Evolutionary conservation across 2,329 filamentous ascomycete genomes (phyloP).

Genomic region (Penicillium sp.): DNA sequence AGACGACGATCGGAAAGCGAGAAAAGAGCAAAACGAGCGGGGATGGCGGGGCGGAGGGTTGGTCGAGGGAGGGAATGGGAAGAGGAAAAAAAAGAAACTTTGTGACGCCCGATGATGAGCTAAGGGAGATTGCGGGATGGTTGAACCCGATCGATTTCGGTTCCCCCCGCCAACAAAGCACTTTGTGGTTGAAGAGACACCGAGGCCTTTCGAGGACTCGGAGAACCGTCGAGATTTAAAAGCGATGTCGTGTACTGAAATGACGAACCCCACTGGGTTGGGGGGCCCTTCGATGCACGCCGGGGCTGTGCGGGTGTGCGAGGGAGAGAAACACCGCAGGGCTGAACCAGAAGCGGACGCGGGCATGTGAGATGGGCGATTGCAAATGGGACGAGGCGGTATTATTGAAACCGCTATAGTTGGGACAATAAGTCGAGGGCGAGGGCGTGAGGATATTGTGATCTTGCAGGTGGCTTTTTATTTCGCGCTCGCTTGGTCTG

Average conservation of each 20-base stretch:
- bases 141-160: constrained; percentile 19
- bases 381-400: too few species aligned
- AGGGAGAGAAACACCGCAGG: too few species aligned
- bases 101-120: constrained; percentile 31
- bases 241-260: too few species aligned
- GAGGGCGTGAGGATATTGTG: too few species aligned
- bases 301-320: too few species aligned
- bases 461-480: too few species aligned
- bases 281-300: too few species aligned
- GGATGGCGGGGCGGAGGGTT: constrained; percentile 5
- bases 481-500: too few species aligned
- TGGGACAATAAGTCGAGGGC: too few species aligned
- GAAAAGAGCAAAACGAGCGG: not conserved
- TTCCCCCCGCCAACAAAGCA: constrained; percentile 1
- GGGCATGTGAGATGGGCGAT: too few species aligned
- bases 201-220: not conserved
- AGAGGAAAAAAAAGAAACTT: constrained; percentile 18
- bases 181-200: not conserved
- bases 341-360: too few species aligned
- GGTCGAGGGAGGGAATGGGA: constrained; percentile 8
- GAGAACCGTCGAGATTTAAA: not conserved
- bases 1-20: constrained; percentile 13
- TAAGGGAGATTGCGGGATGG: constrained; percentile 41
- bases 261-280: constrained; percentile 1
- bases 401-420: too few species aligned